phyloP scores from a whole-genome alignment of 768 basidiomycete species.

The Tulasnella sp. region DNA sequence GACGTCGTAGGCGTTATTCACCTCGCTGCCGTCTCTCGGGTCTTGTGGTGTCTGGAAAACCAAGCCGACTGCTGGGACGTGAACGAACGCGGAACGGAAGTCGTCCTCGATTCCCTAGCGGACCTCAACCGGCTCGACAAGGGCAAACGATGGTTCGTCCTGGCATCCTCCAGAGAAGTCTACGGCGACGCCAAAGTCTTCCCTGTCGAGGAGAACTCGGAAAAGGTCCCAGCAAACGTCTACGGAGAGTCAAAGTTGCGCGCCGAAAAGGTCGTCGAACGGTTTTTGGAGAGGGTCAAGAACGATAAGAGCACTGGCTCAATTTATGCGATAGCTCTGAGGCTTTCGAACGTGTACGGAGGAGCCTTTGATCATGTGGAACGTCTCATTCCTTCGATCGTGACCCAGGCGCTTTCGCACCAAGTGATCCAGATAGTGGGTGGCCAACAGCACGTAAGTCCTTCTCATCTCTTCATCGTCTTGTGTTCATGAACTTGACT shows the following conservation, averaged over 20 bases:
- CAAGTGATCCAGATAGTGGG: constrained; percentile 23
- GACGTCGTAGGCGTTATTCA: constrained; percentile 19
- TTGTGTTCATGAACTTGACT: background rate
- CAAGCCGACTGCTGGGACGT: constrained; percentile 20
- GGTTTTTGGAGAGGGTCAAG: background rate
- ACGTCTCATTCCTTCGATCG: constrained; percentile 21
- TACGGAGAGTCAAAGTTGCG: constrained; percentile 21
- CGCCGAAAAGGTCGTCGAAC: constrained; percentile 19
- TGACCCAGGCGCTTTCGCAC: constrained; percentile 21
- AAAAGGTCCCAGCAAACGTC: constrained; percentile 17
- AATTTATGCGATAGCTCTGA: constrained; percentile 18
- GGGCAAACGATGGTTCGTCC: constrained; percentile 22
- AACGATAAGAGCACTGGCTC: background rate
- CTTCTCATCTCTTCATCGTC: background rate
- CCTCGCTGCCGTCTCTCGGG: constrained; percentile 19
- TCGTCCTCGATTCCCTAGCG: constrained; percentile 14
- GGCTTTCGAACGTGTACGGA: constrained; percentile 25
- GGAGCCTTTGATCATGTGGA: constrained; percentile 21
- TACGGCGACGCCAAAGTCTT: constrained; percentile 18
- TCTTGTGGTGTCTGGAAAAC: constrained; percentile 20
- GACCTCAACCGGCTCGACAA: background rate
- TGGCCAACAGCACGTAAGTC: constrained; percentile 15
- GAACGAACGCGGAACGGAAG: constrained; percentile 19
- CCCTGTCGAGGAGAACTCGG: constrained; percentile 14
- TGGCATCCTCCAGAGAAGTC: constrained; percentile 22